Evolutionary conservation across 139 green algal genomes (phyloP), one percentile per base, ranked within the genome.

Genomic region (Tetradesmus lagerheimii): DNA sequence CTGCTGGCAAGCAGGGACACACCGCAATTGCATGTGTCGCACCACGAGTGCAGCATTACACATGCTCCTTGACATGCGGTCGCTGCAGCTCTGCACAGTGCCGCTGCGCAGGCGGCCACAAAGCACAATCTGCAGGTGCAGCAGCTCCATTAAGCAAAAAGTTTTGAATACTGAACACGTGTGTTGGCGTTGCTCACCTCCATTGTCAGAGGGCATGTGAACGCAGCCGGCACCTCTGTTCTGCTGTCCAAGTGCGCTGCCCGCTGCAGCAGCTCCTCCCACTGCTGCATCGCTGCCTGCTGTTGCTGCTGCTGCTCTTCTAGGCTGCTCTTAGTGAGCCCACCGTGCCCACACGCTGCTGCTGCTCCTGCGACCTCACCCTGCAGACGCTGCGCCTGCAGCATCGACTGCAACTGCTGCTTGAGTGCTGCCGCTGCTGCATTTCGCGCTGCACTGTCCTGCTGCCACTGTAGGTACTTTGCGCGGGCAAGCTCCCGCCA

Each of bases 191-290:
- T 6, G 25, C 57, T 38, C n/a, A 78, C 67, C 71, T 93, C 94
- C 91, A 95, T 94, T 1, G 94, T 96, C 25, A 96, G 84, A 0
- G 90, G 90, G 80, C 94, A 96, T 2, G 92, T 94, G 53, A 92
- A 96, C 5, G 88, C 85, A 41, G 84, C 91, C 35, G 93, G 92
- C 64, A 94, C 81, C 88, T 95, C 93, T 0, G 27, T 35, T 1
- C 66, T 39, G 8, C 25, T 27, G 76, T 95, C 91, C 15, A 89
- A 23, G 25, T 89, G 84, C 5, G 66, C n/a, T 37, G 84, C 84
- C 35, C 84, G 84, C 43, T 89, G 57, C 53, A 84, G 41, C 62
- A 80, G 18, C 38, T 34, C 18, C 25, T 80, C 37, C 43, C 45
- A 64, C 35, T 89, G 71, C 74, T 84, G 25, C 82, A 50, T 87